A percentile compares a stretch with the other conserved stretches of the same genome.
Conservation (phyloP, 208 protist genomes). For the Giardia muris region DNA sequence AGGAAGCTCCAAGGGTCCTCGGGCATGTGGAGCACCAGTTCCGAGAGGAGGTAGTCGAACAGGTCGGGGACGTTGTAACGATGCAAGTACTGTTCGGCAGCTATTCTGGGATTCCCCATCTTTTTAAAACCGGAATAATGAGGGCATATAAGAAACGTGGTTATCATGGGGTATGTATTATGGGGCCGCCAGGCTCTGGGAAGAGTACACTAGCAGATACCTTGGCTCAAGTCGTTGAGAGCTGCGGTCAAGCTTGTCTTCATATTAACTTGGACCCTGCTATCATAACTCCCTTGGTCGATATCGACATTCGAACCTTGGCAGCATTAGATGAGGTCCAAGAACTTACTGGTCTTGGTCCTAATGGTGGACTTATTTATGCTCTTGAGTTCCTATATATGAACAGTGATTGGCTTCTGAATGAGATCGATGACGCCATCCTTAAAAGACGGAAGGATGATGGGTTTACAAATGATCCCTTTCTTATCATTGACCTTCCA, state of each 20-base stretch:
- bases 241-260: not conserved
- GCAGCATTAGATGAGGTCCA: not conserved
- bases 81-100: not conserved
- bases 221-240: not conserved
- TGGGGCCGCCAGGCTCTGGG: not conserved
- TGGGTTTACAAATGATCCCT: not conserved
- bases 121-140: too few relatives aligned
- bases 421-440: not conserved
- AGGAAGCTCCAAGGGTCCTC: not conserved
- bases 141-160: too few relatives aligned
- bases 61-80: not conserved
- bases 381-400: not conserved
- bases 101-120: not conserved
- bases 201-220: not conserved
- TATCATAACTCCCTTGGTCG: not conserved
- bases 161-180: not conserved
- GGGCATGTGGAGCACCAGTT: not conserved
- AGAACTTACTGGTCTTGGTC: not conserved
- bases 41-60: not conserved
- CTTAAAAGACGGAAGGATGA: too few relatives aligned
- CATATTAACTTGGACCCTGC: not conserved
- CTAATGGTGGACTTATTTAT: not conserved
- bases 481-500: constrained; percentile 1
- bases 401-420: not conserved
- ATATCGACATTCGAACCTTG: not conserved